Conservation (phyloP, 148 eudicot genomes). For the Camellia japonica region DNA sequence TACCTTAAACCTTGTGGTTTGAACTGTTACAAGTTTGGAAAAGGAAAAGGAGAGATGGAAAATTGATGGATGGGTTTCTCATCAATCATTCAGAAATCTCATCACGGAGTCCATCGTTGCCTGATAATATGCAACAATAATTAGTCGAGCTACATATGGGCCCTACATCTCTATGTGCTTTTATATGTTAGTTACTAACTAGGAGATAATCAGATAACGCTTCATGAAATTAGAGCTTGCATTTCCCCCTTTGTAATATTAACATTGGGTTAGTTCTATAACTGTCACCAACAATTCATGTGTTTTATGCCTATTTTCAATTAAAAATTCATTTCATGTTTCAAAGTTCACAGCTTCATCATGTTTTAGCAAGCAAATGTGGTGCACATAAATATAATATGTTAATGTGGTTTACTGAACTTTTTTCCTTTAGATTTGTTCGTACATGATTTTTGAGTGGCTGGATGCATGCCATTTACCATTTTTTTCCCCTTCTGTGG, state of each 20-base stretch:
- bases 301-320: too few species aligned
- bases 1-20: conserved; percentile 16
- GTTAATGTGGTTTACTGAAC: not conserved
- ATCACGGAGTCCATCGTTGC: conserved; percentile 34
- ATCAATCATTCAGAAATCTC: conserved; percentile 16
- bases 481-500: not conserved
- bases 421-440: not conserved
- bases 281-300: too few species aligned
- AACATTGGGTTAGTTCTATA: too few species aligned
- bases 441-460: too few species aligned
- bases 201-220: too few species aligned
- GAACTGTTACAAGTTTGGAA: conserved; percentile 39
- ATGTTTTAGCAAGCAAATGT: too few species aligned
- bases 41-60: conserved; percentile 22
- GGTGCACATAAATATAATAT: not conserved
- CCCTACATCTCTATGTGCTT: conserved; percentile 17
- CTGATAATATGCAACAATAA: conserved; percentile 14
- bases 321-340: not conserved
- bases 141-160: conserved; percentile 35
- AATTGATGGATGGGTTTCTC: conserved; percentile 25
- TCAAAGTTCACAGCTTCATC: not conserved
- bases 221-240: too few species aligned
- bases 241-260: too few species aligned
- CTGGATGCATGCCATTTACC: too few species aligned
- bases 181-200: not conserved